Conservation (phyloP, 148 eudicot species). For the Mesembryanthemum crystallinum region DNA sequence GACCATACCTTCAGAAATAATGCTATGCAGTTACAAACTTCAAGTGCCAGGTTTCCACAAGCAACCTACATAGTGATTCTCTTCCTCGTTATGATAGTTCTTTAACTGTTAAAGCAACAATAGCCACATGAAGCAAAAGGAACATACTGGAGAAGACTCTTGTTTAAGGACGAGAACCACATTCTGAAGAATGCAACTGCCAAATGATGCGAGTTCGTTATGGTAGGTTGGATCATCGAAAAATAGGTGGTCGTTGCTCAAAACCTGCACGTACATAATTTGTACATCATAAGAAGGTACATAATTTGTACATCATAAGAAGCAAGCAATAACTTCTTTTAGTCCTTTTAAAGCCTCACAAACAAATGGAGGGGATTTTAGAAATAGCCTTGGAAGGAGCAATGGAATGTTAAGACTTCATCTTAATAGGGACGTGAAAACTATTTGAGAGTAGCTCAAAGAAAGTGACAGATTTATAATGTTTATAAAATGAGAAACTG, state of each 20-base stretch:
- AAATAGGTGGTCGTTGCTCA: conserved; percentile 43
- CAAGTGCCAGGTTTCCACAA: conserved; percentile 76
- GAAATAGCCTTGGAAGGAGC: background rate
- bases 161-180: conserved; percentile 37
- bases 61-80: conserved; percentile 36
- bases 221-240: conserved; percentile 43
- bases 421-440: background rate
- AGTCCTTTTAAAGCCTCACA: background rate
- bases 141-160: conserved; percentile 55
- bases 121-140: conserved; percentile 8
- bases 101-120: conserved; percentile 6
- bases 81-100: conserved; percentile 7
- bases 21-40: conserved; percentile 67
- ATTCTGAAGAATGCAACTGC: conserved; percentile 37
- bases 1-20: conserved; percentile 42
- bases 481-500: background rate
- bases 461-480: background rate
- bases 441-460: background rate
- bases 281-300: background rate
- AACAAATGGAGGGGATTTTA: background rate
- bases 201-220: conserved; percentile 51
- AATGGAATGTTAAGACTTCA: background rate
- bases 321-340: background rate
- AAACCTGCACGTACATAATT: conserved; percentile 33
- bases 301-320: background rate